phyloP scores from a whole-genome alignment of 208 protist genomes.

The Leishmania aethiopica region DNA sequence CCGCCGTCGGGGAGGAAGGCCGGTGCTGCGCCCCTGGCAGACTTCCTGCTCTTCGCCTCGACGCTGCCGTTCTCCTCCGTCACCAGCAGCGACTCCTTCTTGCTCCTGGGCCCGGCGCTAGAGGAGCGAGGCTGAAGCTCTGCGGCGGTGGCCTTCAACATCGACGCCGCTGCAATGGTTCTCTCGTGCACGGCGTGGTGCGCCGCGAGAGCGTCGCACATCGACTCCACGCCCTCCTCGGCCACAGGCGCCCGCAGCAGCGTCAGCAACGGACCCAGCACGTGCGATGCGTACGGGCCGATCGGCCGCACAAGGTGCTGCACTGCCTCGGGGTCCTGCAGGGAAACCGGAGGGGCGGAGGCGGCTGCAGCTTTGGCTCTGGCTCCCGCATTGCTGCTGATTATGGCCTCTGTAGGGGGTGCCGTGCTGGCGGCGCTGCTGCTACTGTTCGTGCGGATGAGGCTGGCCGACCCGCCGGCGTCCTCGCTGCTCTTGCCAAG shows the following conservation, averaged over 20 bases:
- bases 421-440: neutral
- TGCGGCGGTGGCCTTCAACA: neutral
- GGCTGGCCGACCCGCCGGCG: neutral
- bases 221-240: conserved; percentile 5
- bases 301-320: conserved; percentile 36
- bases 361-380: neutral
- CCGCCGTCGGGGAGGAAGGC: neutral
- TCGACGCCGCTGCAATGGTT: neutral
- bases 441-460: neutral
- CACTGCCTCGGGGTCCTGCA: conserved; percentile 38
- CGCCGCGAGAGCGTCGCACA: conserved; percentile 10
- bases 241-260: conserved; percentile 13
- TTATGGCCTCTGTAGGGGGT: neutral
- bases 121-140: conserved; percentile 2
- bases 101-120: neutral
- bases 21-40: neutral
- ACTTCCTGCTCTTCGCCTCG: conserved; percentile 10
- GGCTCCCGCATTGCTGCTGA: neutral
- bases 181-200: conserved; percentile 17
- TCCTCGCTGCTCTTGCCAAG: neutral
- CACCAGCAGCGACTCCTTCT: conserved; percentile 7
- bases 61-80: neutral
- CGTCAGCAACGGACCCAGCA: conserved; percentile 22
- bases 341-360: neutral
- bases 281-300: conserved; percentile 21